Evolutionary conservation across 495 filamentous ascomycete genomes (phyloP), one percentile per base, ranked within the genome.

Genomic region (Darksidea phi): DNA sequence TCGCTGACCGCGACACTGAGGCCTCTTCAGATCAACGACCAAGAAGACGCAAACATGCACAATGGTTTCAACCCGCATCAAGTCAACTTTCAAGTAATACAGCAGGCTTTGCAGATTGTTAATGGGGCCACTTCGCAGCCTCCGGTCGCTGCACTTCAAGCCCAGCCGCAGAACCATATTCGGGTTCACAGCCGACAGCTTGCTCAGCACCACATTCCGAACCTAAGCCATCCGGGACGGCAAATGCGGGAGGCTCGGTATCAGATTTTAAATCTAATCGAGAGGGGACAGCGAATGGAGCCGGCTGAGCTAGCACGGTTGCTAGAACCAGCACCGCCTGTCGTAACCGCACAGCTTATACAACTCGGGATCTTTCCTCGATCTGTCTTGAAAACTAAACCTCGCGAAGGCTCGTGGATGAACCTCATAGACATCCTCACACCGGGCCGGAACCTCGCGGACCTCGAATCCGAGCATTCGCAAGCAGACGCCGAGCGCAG

Each of bases 321-420:
- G n/a, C n/a, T n/a, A 50, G 57, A 20, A 48, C 24, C 28, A 32
- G 23, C n/a, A n/a, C n/a, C n/a, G n/a, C n/a, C n/a, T n/a, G n/a
- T n/a, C n/a, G 34, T 42, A 45, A 17, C 58, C 61, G 10, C 18
- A 20, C 23, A n/a, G 26, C 12, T 20, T 48, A 17, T 49, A 10
- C 37, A 57, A 60, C 10, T 26, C 34, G 15, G 57, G 23, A n/a
- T 52, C 21, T 57, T 26, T 25, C 26, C 42, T 13, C 25, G 34
- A 48, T 45, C 50, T 0, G 47, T 52, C 26, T 47, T 66, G 15
- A 51, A 49, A 28, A 45, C 41, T 6, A 42, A 54, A 21, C 64
- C 48, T 51, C 66, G 70, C 28, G 59, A 54, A 37, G 72, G 71
- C 26, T 74, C 71, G 17, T 75, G 73, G 73, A 54, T 70, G 13